phyloP scores from a whole-genome alignment of 2,329 filamentous ascomycete genomes.

The Cadophora malorum region DNA sequence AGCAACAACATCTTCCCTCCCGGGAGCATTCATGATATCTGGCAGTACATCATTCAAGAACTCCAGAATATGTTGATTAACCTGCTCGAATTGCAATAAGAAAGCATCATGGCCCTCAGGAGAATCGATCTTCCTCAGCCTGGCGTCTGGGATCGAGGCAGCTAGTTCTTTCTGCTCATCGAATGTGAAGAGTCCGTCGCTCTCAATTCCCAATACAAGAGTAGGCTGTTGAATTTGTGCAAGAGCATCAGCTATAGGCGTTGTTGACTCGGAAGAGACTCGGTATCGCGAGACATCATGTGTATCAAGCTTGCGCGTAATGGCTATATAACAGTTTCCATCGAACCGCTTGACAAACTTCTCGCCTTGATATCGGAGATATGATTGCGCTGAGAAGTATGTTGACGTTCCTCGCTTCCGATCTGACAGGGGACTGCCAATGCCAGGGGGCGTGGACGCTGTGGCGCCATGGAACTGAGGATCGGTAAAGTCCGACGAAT shows the following conservation, averaged over 20 bases:
- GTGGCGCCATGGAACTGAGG: slow-evolving; percentile 76
- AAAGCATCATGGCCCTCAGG: slow-evolving; percentile 97
- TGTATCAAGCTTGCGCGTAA: slow-evolving; percentile 96
- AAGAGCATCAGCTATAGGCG: slow-evolving; percentile 73
- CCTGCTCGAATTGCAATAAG: slow-evolving; percentile 94
- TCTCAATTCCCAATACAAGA: slow-evolving; percentile 91
- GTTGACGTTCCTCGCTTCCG: slow-evolving; percentile 62
- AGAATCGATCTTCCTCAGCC: slow-evolving; percentile 86
- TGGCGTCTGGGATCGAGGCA: slow-evolving; percentile 76
- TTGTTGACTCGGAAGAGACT: slow-evolving; percentile 48
- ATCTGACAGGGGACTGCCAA: slow-evolving; percentile 41
- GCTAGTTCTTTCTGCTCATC: slow-evolving; percentile 95
- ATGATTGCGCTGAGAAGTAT: slow-evolving; percentile 98
- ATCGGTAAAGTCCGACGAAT: slow-evolving; percentile 56
- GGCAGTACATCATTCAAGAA: slow-evolving; percentile 85
- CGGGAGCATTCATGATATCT: slow-evolving; percentile 80
- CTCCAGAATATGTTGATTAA: slow-evolving; percentile 83
- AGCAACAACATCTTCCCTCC: slow-evolving; percentile 49
- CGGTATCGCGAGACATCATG: slow-evolving; percentile 90
- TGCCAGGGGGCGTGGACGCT: slow-evolving; percentile 53
- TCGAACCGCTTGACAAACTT: slow-evolving; percentile 99
- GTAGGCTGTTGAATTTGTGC: slow-evolving; percentile 86
- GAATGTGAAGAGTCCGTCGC: slow-evolving; percentile 95
- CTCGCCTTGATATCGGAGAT: slow-evolving; percentile 92
- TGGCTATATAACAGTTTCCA: slow-evolving; percentile 98